These are phyloP conservation scores for Typha latifolia DNA, from an alignment of 176 grass and related monocot species.

Conservation along the genomic window DNA sequence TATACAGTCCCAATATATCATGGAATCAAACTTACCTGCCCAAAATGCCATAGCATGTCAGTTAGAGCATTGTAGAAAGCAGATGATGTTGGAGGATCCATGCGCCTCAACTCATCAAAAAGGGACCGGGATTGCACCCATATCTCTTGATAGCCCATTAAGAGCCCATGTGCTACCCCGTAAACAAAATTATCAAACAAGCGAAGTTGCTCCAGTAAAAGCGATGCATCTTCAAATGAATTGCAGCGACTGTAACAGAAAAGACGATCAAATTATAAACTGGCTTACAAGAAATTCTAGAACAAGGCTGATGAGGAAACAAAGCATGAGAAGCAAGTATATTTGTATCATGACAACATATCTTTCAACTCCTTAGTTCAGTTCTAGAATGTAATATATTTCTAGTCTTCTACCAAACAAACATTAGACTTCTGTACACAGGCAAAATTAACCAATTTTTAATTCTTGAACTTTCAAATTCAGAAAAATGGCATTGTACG, in stretches of 20 bases:
- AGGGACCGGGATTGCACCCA: slow-evolving; percentile 62
- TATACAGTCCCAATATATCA: not conserved
- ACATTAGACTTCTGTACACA: no score
- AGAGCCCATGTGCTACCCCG: slow-evolving; percentile 78
- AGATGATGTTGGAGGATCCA: slow-evolving; percentile 87
- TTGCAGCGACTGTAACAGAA: slow-evolving; percentile 68
- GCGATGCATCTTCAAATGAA: slow-evolving; percentile 88
- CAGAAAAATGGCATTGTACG: no score
- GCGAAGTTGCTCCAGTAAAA: slow-evolving; percentile 88
- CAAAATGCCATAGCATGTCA: slow-evolving; percentile 99
- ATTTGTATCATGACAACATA: not conserved
- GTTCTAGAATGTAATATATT: no score
- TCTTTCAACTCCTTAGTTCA: no score
- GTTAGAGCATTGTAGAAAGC: slow-evolving; percentile 99
- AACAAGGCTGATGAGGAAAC: not conserved
- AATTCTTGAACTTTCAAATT: no score
- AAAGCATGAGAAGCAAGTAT: not conserved
- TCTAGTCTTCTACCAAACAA: no score
- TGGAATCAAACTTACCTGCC: slow-evolving; percentile 54
- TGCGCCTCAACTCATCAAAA: slow-evolving; percentile 69
- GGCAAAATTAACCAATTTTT: no score
- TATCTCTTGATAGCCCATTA: slow-evolving; percentile 73
- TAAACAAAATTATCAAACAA: slow-evolving; percentile 95
- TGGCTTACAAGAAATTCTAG: not conserved
- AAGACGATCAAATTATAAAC: slow-evolving; percentile 20